These are phyloP conservation scores for Aspergillus calidoustus DNA, from an alignment of 2,329 filamentous ascomycete species.

Conservation along the genomic window DNA sequence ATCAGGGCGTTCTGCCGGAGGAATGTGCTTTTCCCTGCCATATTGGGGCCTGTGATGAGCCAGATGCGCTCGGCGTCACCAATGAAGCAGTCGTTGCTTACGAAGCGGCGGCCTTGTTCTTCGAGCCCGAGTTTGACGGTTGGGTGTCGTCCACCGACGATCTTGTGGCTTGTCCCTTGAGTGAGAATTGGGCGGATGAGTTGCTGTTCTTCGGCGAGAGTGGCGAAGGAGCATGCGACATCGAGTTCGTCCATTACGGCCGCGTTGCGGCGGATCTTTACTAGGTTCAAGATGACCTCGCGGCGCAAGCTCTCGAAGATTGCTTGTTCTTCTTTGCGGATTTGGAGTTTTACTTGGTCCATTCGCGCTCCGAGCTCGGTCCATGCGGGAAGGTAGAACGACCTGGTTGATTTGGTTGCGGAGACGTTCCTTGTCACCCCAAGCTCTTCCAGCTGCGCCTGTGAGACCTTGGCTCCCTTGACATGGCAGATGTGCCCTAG, in stretches of 20 bases:
- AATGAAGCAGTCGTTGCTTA: constrained; percentile 83
- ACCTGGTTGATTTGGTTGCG: constrained; percentile 80
- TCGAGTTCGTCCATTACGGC: constrained; percentile 93
- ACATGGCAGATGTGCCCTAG: constrained; percentile 91
- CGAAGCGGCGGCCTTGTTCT: constrained; percentile 79
- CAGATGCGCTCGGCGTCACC: constrained; percentile 74
- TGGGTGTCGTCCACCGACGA: constrained; percentile 86
- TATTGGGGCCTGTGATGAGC: constrained; percentile 84
- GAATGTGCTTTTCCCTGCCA: constrained; percentile 97
- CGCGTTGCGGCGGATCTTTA: constrained; percentile 86
- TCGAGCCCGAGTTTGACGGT: constrained; percentile 85
- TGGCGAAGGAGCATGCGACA: constrained; percentile 83
- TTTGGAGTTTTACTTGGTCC: constrained; percentile 76
- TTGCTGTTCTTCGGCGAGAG: constrained; percentile 73
- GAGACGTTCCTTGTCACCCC: constrained; percentile 64
- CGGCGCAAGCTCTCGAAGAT: constrained; percentile 77
- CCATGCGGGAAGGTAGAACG: constrained; percentile 86
- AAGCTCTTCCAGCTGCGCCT: constrained; percentile 47
- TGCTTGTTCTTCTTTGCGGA: constrained; percentile 80
- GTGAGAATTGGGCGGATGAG: constrained; percentile 77
- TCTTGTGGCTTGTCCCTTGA: constrained; percentile 67
- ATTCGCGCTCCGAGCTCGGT: constrained; percentile 77
- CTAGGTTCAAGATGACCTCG: constrained; percentile 77
- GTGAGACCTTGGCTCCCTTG: constrained; percentile 72
- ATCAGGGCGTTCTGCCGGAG: constrained; percentile 94